A percentile compares a stretch with the other conserved stretches of the same genome.
phyloP scores from a whole-genome alignment of 2,329 filamentous ascomycete genomes.

The Magnaporthales sp. region DNA sequence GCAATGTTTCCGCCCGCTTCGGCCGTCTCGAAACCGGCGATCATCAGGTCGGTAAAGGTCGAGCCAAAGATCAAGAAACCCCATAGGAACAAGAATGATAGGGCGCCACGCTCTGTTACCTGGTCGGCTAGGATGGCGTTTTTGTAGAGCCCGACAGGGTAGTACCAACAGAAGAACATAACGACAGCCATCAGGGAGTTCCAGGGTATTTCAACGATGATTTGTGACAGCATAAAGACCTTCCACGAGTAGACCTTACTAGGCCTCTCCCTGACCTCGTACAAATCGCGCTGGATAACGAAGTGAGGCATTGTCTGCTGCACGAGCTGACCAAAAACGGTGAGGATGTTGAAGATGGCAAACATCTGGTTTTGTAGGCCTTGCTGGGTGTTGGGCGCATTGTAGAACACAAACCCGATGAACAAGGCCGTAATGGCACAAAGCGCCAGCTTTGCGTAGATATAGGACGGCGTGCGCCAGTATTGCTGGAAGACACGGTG shows the following conservation, averaged over 20 bases:
- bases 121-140: slow-evolving; percentile 45
- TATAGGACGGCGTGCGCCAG: slow-evolving; percentile 64
- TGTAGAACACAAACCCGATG: slow-evolving; percentile 62
- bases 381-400: slow-evolving; percentile 49
- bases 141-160: slow-evolving; percentile 54
- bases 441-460: slow-evolving; percentile 58
- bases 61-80: slow-evolving; percentile 59
- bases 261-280: slow-evolving; percentile 62
- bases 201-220: slow-evolving; percentile 64
- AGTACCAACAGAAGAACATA: slow-evolving; percentile 62
- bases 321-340: slow-evolving; percentile 57
- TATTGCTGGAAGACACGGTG: slow-evolving; percentile 61
- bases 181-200: slow-evolving; percentile 56
- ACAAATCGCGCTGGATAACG: slow-evolving; percentile 56
- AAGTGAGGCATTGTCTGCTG: slow-evolving; percentile 66
- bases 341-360: slow-evolving; percentile 60
- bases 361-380: slow-evolving; percentile 67
- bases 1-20: slow-evolving; percentile 60
- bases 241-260: slow-evolving; percentile 63
- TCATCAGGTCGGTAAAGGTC: slow-evolving; percentile 57
- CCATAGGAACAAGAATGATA: slow-evolving; percentile 60
- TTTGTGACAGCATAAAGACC: slow-evolving; percentile 57
- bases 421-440: slow-evolving; percentile 47
- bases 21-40: slow-evolving; percentile 56
- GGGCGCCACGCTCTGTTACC: slow-evolving; percentile 46